Base-by-base conservation (phyloP, 1,284 basidiomycete species). In the Ceratobasidium sp. region DNA sequence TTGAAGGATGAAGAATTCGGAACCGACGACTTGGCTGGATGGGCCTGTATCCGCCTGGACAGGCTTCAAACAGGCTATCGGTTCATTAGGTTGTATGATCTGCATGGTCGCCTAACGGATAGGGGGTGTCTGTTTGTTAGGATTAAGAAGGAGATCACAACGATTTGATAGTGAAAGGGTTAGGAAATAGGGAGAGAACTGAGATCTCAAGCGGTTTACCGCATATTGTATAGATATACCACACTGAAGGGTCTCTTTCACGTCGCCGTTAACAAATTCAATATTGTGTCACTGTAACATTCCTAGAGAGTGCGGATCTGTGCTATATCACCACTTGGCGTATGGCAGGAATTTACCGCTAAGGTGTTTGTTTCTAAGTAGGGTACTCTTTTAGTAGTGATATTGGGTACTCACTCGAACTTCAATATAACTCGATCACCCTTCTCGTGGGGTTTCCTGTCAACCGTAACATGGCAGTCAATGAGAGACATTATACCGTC, bases 401-500 rank as follows among this genome's bases (percentile, higher is more conserved):
- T 5, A 65, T 73, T 56, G 53, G 75, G 74, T 70, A 85, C 91
- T 73, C 77, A 94, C 87, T 94, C 92, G 72, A 94, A 90, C 2
- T 89, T 93, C 73, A 94, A 82, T 8, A 93, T 77, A 5, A 93
- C 89, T 42, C 92, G 87, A 75, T 94, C 92, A 25, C 92, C 92
- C 75, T 90, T 91, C 5, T 91, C 90, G 75, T 94, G 87, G 13
- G 82, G 80, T 78, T 93, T 93, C 80, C 84, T 88, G 70, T 87
- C 84, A 45, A 95, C 82, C 32, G 82, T 83, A 47, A 93, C 84
- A 71, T 86, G 86, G 79, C 92, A 94, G 77, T 92, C 91, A 71
- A 95, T 94, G 84, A 94, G 92, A 20, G 89, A 91, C 91, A 94
- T 93, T 74, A 94, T 94, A 3, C 93, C 92, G 76, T 94, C 93